Evolutionary conservation across 2,329 filamentous ascomycete species (phyloP).

Genomic region (Talaromyces pinophilus): DNA sequence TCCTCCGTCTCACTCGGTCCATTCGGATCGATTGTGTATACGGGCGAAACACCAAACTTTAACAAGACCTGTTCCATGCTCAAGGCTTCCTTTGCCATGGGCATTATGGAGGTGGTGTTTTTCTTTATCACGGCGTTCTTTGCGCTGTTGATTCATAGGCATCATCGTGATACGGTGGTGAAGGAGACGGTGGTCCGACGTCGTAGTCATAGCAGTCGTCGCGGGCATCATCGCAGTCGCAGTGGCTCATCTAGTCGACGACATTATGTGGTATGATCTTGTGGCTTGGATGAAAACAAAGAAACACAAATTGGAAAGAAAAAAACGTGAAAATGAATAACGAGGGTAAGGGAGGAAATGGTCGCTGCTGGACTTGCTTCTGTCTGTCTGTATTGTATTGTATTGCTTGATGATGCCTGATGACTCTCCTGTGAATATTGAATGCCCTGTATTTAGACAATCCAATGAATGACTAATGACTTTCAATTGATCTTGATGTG

Average conservation of each 20-base stretch:
- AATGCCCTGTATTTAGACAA: constrained; percentile 16
- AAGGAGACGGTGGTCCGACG: constrained; percentile 43
- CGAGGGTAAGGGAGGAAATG: not conserved
- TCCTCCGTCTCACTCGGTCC: constrained; percentile 64
- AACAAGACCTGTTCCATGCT: constrained; percentile 87
- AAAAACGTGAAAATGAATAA: constrained; percentile 10
- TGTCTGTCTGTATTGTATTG: constrained; percentile 15
- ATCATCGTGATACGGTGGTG: constrained; percentile 35
- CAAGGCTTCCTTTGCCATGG: constrained; percentile 85
- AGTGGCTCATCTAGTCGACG: constrained; percentile 24
- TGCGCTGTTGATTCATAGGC: constrained; percentile 53
- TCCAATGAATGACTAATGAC: constrained; percentile 7
- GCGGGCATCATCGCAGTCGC: constrained; percentile 31
- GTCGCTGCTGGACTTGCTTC: constrained; percentile 9
- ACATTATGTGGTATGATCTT: constrained; percentile 24
- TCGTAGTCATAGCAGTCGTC: constrained; percentile 39
- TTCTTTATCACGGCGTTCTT: constrained; percentile 77
- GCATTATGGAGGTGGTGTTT: constrained; percentile 81
- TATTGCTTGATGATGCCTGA: not conserved
- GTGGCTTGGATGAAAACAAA: not conserved
- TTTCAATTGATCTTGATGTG: not conserved
- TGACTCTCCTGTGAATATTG: constrained; percentile 20
- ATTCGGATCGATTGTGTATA: constrained; percentile 57
- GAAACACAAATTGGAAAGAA: constrained; percentile 1
- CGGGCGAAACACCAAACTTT: constrained; percentile 53